Conservation (phyloP, 2,329 filamentous ascomycete genomes). For the Ceratocystis destructans region DNA sequence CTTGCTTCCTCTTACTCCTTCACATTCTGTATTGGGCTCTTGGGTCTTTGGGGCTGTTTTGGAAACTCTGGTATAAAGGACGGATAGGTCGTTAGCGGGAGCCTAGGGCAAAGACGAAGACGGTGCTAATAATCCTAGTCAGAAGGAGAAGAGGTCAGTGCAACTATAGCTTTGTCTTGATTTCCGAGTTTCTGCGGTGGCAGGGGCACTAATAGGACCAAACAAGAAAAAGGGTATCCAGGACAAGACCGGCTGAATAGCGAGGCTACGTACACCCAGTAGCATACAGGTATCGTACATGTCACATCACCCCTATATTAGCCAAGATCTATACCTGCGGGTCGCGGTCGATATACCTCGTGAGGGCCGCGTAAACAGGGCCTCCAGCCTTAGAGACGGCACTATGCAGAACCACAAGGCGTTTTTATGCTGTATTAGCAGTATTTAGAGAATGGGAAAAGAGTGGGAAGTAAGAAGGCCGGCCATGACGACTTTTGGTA, state of each 20-base stretch:
- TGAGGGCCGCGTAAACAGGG: neutral
- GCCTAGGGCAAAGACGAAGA: neutral
- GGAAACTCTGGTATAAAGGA: neutral
- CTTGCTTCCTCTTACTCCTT: neutral
- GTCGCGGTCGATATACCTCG: neutral
- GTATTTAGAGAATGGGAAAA: neutral
- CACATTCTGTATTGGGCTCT: neutral
- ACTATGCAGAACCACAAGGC: neutral
- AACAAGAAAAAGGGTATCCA: neutral
- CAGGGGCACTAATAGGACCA: neutral
- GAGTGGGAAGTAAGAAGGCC: neutral
- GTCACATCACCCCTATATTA: neutral
- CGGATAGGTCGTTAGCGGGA: neutral
- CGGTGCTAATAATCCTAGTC: neutral
- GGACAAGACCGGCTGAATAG: neutral
- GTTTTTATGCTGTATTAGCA: neutral
- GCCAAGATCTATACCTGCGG: neutral
- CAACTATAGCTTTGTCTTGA: neutral
- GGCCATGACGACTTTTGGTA: neutral
- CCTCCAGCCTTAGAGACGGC: neutral
- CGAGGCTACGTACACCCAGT: neutral
- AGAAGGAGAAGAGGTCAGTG: slow-evolving; percentile 3
- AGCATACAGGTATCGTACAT: neutral
- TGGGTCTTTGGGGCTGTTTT: neutral
- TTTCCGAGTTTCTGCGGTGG: neutral